Evolutionary conservation across 192 early-diverging fungal species (phyloP), one percentile per base, ranked within the genome.

Genomic region (Mortierella alpina): DNA sequence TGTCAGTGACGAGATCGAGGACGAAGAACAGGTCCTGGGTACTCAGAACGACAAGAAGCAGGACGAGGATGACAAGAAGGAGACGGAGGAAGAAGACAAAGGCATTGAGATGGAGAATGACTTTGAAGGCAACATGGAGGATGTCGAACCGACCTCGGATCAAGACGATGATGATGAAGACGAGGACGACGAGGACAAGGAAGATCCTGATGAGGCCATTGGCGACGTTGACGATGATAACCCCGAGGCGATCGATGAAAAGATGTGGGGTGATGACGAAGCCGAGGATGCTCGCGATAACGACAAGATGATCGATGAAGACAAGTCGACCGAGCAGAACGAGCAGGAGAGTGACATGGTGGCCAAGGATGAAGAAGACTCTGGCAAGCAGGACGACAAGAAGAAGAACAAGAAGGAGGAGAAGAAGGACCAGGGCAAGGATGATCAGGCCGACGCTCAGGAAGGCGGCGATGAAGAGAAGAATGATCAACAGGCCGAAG

Each of bases 91-190:
- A 49, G 93, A 96, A 63, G 93, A 98, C 52, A 90, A 96, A 56
- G 97, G 93, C 7, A 89, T 99, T 58, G 96, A 98, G 53, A 98
- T 99, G 95, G 92, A 97, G 66, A 90, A 94, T 65, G 98, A 99
- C 70, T 98, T 99, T 87, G 93, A 95, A 15, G 98, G 97, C 55
- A 83, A 87, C 18, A 61, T 98, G 6, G 96, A 96, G 78, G 97
- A 98, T 66, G 90, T 95, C 18, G 93, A 97, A 11, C 68, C 72
- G 15, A 73, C 86, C 31, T 90, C 92, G 59, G 91, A 87, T 10
- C 88, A 91, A 42, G 73, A 89, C 5, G 74, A 89, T 42, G 83
- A 86, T 17, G 83, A 89, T 20, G 68, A 75, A 13, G 90, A 92
- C 5, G 89, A 93, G 2, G 88, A 92, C 20, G 91, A 93, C 6